Percentiles rank a stretch among this genome's conserved stretches.
Conservation (phyloP, 2,329 filamentous ascomycete species). For the Colletotrichum sojae region DNA sequence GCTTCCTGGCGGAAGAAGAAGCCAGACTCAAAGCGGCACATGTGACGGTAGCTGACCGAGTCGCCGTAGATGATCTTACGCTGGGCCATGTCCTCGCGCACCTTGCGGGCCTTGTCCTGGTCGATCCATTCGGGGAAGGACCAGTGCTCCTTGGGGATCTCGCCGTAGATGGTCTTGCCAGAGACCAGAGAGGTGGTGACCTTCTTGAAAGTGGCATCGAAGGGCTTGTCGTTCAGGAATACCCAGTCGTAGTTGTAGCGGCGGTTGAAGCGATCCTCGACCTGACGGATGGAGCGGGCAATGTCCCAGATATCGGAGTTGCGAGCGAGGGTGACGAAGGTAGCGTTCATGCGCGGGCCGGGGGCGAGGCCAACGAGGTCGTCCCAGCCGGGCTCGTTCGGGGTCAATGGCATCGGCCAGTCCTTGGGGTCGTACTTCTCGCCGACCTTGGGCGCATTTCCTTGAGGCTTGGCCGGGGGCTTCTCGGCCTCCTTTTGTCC, state of each 20-base stretch:
- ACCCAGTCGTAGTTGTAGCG: constrained; percentile 99
- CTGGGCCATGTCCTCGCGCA: constrained; percentile 93
- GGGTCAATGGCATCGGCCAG: constrained; percentile 66
- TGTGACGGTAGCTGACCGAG: constrained; percentile 96
- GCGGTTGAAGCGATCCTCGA: constrained; percentile 98
- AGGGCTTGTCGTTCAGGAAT: constrained; percentile 96
- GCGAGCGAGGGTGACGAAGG: constrained; percentile 94
- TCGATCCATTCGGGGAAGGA: constrained; percentile 97
- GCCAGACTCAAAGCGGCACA: constrained; percentile 99
- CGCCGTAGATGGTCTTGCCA: constrained; percentile 90
- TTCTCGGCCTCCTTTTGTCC: constrained; percentile 43
- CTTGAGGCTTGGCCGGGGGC: constrained; percentile 42
- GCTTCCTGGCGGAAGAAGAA: constrained; percentile 98
- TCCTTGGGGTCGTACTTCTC: constrained; percentile 56
- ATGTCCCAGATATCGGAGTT: constrained; percentile 98
- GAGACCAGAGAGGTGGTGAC: constrained; percentile 92
- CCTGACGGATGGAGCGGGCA: constrained; percentile 92
- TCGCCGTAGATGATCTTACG: constrained; percentile 99
- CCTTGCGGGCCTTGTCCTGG: constrained; percentile 90
- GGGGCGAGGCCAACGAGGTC: constrained; percentile 67
- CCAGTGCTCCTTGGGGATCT: constrained; percentile 94
- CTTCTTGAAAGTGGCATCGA: constrained; percentile 94
- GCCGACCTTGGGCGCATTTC: constrained; percentile 44
- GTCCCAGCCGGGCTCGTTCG: constrained; percentile 67
- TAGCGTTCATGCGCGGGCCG: constrained; percentile 91